Evolutionary conservation across 2,329 filamentous ascomycete species (phyloP), one percentile per base, ranked within the genome.

Genomic region (Pyrenophora graminea): DNA sequence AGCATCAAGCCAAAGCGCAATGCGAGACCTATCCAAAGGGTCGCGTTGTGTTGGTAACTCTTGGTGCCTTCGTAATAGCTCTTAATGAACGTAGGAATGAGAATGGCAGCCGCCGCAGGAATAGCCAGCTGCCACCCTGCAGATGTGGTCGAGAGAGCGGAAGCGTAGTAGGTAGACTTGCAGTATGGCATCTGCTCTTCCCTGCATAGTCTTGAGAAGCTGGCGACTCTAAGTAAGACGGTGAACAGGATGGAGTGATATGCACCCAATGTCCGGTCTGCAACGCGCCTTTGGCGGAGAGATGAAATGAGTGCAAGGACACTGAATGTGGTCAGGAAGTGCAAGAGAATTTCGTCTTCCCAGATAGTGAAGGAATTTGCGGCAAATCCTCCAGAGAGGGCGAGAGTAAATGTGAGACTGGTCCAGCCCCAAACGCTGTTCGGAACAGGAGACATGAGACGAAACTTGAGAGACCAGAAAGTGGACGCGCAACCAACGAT

Each of bases 161-260:
- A 97, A 4, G 91, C 88, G 69, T 99, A 99, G 77, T 97, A 99
- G 0, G 94, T 97, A 2, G 93, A 96, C 46, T 84, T 85, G 78
- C 94, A 99, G 76, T 88, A 95, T 0, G 94, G 94, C 90, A 97
- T 97, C 76, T 99, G 94, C 76, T 99, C 94, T 73, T 99, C 94
- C 51, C 94, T 88, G 71, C 94, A 99, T 17, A 99, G 85, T 60
- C 91, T 89, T 8, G 94, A 97, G 60, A 93, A 86, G 1, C 92
- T 96, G 0, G 91, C 88, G 3, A 93, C 47, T 46, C 93, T 86
- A 12, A 87, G 88, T 10, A 97, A 81, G 4, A 91, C 69, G 49
- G 94, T 80, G 67, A 99, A 97, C 1, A 91, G 78, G 17, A 93
- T 71, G 0, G 94, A 94, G 69, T 99, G 92, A 64, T 92, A 93